phyloP scores from a whole-genome alignment of 2,329 filamentous ascomycete species.

The Cadophora sp. region DNA sequence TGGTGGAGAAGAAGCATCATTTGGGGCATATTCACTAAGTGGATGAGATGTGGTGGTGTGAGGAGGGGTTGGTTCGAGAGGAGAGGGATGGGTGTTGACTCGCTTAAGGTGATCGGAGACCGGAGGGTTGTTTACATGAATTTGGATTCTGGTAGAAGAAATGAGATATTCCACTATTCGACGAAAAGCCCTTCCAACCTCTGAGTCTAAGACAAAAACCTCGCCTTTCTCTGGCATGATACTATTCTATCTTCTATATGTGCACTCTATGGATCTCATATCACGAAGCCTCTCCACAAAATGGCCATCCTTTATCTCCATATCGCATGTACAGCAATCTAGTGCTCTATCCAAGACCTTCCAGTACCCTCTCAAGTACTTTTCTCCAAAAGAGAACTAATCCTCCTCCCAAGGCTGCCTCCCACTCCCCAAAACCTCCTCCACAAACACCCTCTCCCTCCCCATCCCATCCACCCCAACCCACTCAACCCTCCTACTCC shows the following conservation, averaged over 20 bases:
- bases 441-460: constrained; percentile 13
- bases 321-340: no score
- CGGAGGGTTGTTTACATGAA: background rate
- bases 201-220: no score
- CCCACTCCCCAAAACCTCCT: constrained; percentile 31
- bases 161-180: background rate
- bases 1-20: constrained; percentile 13
- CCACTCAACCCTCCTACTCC: constrained; percentile 24
- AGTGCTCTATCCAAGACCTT: no score
- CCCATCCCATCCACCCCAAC: constrained; percentile 1
- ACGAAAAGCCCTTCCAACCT: no score
- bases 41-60: background rate
- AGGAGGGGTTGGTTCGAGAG: background rate
- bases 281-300: background rate
- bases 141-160: background rate
- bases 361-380: background rate
- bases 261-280: background rate
- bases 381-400: no score
- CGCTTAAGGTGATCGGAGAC: background rate
- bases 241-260: background rate
- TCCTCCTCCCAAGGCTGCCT: constrained; percentile 37
- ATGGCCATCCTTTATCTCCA: no score
- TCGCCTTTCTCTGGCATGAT: no score
- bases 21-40: background rate
- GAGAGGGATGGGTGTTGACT: background rate